Base-by-base conservation (phyloP, 129 eudicot genomes). In the Tagetes erecta region DNA sequence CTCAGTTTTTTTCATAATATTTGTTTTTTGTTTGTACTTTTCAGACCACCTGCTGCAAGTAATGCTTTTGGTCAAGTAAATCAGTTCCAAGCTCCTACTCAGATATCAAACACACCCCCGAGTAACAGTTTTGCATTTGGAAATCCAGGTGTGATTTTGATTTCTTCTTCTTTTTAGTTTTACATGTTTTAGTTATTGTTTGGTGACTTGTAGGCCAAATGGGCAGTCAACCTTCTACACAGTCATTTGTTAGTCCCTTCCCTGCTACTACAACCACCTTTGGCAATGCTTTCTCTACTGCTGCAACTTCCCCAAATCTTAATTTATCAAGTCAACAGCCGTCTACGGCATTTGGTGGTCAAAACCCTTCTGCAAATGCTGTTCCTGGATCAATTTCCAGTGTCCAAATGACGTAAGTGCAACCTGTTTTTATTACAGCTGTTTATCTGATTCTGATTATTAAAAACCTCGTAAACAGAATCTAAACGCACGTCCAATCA, bases 31-130 rank as follows among this genome's bases (percentile, higher is more conserved):
- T 72, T 49, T 68, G 68, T 53, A 30, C 34, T 73, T 75, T 83
- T 14, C 85, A 87, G 92, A 75, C 72, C 89, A 6, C 51, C 79
- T 70, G 76, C 89, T 68, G 81, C 87, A 47, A 84, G 60, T 84
- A 87, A 77, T 76, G 72, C 76, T 46, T 80, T 82, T 67, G 84
- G 83, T 67, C 97, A 83, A 78, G 62, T 84, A 60, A 85, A 65
- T 84, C 77, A 79, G 51, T 74, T 81, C 75, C 83, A 79, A 84
- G 67, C 82, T 81, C 67, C 76, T 56, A 66, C 65, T 75, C 86
- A 78, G 74, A 76, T 78, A 38, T 75, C 83, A 33, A 81, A 71
- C 63, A 38, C 60, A 55, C 58, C 76, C 75, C 80, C 68, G 75
- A 73, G 7, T 44, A 83, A 71, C 71, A 84, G 52, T 73, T 77